phyloP scores from a whole-genome alignment of 176 grass and related monocot species.

The Guadua angustifolia region DNA sequence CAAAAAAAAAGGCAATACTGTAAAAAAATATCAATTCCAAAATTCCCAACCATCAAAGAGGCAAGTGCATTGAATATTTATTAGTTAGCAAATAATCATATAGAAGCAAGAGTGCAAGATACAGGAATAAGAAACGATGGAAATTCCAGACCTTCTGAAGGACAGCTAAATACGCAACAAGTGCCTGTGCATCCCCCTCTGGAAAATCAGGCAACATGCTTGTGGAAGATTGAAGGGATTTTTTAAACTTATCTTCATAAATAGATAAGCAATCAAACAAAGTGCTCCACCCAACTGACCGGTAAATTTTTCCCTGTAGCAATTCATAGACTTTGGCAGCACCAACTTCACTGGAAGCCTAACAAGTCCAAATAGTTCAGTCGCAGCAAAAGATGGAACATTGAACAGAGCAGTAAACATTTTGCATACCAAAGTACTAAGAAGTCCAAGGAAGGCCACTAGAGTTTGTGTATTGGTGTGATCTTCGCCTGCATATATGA shows the following conservation, averaged over 20 bases:
- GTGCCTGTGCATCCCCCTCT: slow-evolving; percentile 88
- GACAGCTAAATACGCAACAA: slow-evolving; percentile 89
- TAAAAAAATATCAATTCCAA: slow-evolving; percentile 26
- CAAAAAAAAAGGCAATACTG: not conserved
- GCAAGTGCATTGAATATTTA: slow-evolving; percentile 1
- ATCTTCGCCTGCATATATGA: slow-evolving; percentile 87
- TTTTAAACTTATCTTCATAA: slow-evolving; percentile 91
- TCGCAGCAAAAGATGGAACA: slow-evolving; percentile 35
- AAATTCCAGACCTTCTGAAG: slow-evolving; percentile 75
- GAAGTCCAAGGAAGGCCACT: slow-evolving; percentile 88
- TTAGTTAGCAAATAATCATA: not conserved
- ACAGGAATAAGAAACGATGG: slow-evolving; percentile 15
- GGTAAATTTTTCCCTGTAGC: slow-evolving; percentile 83
- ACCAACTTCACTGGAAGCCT: slow-evolving; percentile 90
- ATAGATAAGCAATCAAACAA: slow-evolving; percentile 97
- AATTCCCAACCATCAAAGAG: slow-evolving; percentile 20
- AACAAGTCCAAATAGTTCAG: slow-evolving; percentile 42
- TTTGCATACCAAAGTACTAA: slow-evolving; percentile 79
- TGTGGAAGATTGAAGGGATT: slow-evolving; percentile 81
- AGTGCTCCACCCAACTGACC: slow-evolving; percentile 91
- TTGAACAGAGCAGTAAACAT: slow-evolving; percentile 30
- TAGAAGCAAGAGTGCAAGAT: not conserved
- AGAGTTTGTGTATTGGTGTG: slow-evolving; percentile 90
- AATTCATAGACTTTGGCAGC: slow-evolving; percentile 84
- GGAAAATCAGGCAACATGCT: slow-evolving; percentile 82